A percentile compares a stretch with the other conserved stretches of the same genome.
Conservation (phyloP, 352 stramenopile species). For the Poterioochromonas sp. region DNA sequence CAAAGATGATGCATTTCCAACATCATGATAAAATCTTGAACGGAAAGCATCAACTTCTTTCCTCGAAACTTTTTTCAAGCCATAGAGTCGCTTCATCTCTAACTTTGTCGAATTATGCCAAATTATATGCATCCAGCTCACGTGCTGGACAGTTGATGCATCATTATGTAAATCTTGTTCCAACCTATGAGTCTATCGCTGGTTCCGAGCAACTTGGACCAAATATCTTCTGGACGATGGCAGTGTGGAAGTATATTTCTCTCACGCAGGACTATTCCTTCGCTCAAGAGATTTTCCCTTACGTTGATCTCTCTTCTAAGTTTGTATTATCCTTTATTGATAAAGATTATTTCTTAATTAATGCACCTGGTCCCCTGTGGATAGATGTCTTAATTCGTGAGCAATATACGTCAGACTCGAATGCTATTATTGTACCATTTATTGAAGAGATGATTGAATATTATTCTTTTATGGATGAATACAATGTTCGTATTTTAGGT, state of each 20-base stretch:
- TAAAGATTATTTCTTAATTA: background rate
- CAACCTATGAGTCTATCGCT: slow-evolving; percentile 22
- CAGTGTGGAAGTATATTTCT: background rate
- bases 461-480: background rate
- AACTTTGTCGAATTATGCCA: no score
- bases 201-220: slow-evolving; percentile 27
- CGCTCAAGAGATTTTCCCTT: background rate
- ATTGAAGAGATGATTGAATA: background rate
- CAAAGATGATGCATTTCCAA: no score
- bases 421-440: background rate
- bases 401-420: background rate
- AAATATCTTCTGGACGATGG: slow-evolving; percentile 27
- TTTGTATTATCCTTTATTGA: slow-evolving; percentile 18
- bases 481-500: background rate
- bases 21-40: background rate
- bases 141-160: slow-evolving; percentile 21
- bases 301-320: slow-evolving; percentile 1
- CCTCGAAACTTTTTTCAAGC: no score
- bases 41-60: background rate
- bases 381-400: slow-evolving; percentile 25
- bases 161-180: slow-evolving; percentile 9
- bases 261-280: background rate
- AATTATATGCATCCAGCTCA: background rate
- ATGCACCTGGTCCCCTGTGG: slow-evolving; percentile 11
- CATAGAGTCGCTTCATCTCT: background rate